Evolutionary conservation across 768 basidiomycete species (phyloP), one percentile per base, ranked within the genome.

Genomic region (Leccinum uliginosum): DNA sequence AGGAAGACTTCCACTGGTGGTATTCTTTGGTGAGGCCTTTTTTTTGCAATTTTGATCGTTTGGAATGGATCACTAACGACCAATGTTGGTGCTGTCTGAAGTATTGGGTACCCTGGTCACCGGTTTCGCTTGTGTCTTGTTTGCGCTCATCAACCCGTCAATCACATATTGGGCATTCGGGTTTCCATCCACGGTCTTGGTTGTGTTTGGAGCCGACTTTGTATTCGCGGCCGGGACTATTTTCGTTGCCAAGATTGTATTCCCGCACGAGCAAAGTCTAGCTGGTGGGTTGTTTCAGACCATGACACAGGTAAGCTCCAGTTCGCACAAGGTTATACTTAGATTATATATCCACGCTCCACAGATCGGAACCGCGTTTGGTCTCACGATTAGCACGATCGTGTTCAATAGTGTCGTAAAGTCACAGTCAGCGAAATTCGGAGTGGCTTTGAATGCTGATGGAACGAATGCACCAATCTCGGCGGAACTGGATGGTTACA

Each of bases 251-350:
- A 86, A 85, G 63, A 76, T 86, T 10, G 78, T 83, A 2, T 67
- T 78, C 1, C 83, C 83, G 3, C 77, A 86, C 54, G 90, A 92
- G 62, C 90, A 92, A 69, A 85, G 83, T 69, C 75, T 91, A 4
- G 83, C 85, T 6, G 89, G 87, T 3, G 90, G 83, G 11, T 57
- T 91, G 19, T 91, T 91, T 70, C 86, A 88, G 65, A 90, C 90
- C 1, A 83, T 92, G 80, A 85, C 81, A 6, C 86, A 87, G 75
- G 85, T 83, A 56, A 55, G 72, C 14, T 54, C 19, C n/a, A 24
- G 3, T 46, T 45, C 26, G 21, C n/a, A 48, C 40, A 48, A 19
- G 8, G 51, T n/a, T n/a, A 32, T 47, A 17, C 26, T 32, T 17
- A 32, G 45, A 47, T 47, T 19, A 9, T 23, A 6, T 11, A 12